A percentile compares a stretch with the other conserved stretches of the same genome.
Evolutionary conservation across 441 rosid genomes (phyloP).

Genomic region (Jatropha multifida): DNA sequence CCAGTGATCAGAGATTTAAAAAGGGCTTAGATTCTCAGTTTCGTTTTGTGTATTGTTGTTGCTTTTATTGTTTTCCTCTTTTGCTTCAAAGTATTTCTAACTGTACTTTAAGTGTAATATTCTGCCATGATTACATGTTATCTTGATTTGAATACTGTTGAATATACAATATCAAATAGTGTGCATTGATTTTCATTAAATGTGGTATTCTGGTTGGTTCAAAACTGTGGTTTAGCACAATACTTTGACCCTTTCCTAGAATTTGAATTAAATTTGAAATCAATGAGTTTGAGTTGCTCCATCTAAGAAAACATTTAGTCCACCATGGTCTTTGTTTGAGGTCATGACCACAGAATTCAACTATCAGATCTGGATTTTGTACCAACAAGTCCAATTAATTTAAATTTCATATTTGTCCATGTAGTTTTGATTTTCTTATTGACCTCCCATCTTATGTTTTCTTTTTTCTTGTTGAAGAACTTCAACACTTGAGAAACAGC

Average conservation of each 20-base stretch:
- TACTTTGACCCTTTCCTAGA: neutral
- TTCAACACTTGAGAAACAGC: constrained; percentile 91
- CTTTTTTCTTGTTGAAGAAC: constrained; percentile 47
- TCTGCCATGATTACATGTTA: neutral
- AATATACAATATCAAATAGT: neutral
- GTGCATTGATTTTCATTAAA: neutral
- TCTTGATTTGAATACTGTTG: no score
- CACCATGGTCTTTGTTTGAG: neutral
- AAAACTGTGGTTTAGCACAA: neutral
- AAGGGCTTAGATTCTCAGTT: neutral
- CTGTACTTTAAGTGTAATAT: neutral
- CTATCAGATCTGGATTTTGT: neutral
- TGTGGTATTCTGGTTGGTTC: neutral
- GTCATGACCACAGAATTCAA: neutral
- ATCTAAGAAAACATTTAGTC: no score
- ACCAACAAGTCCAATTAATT: neutral
- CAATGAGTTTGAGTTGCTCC: neutral
- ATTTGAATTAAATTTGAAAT: neutral
- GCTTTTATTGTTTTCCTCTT: neutral
- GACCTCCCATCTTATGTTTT: neutral
- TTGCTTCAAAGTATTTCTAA: neutral
- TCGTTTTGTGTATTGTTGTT: neutral
- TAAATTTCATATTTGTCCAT: neutral
- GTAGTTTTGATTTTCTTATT: neutral
- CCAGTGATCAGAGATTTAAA: neutral